Base-by-base conservation (phyloP, 306 rosid species). In the Ammopiptanthus mongolicus region DNA sequence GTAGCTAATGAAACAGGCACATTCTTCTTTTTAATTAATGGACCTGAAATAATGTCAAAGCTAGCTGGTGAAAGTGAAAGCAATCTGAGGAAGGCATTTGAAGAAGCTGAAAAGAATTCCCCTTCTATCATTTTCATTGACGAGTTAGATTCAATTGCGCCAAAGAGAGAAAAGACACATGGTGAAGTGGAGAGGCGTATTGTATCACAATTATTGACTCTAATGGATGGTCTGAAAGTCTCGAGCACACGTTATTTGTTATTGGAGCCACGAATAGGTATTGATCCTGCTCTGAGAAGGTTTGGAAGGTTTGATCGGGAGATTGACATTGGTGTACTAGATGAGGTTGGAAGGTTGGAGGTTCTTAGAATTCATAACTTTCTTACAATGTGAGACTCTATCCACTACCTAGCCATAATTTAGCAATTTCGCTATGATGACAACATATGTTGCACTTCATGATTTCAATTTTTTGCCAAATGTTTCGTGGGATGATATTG, bases 1-100 rank as follows among this genome's bases (percentile, higher is more conserved):
- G 91, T 89, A 14, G 95, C 95, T 42, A 89, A 89, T 73, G 91
- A 89, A 77, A 89, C 95, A 11, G 91, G 90, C 29, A 90, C 87
- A n/a, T 89, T 89, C 83, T 89, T 87, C 87, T 84, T 89, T 78
- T 46, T 84, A 75, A 89, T 89, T 28, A 84, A 89, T 44, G 95
- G 95, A 5, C 91, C 95, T 0, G 90, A 89, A 75, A 89, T 89
- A 15, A 89, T 89, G 95, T 89, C 91, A 0, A 89, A 89, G 84
- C 76, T 89, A 25, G 95, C 91, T n/a, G 91, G 91, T 59, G 90
- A 89, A 78, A 87, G 88, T 56, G 95, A 87, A 63, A 89, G 90
- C 73, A 89, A 89, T 63, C 74, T 89, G 69, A 89, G 91, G 81
- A 87, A 89, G 82, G 95, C 88, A 18, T 89, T 89, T 76, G 88